Evolutionary conservation across 2,329 filamentous ascomycete species (phyloP), one percentile per base, ranked within the genome.

Genomic region (Sordariomycetes sp.): DNA sequence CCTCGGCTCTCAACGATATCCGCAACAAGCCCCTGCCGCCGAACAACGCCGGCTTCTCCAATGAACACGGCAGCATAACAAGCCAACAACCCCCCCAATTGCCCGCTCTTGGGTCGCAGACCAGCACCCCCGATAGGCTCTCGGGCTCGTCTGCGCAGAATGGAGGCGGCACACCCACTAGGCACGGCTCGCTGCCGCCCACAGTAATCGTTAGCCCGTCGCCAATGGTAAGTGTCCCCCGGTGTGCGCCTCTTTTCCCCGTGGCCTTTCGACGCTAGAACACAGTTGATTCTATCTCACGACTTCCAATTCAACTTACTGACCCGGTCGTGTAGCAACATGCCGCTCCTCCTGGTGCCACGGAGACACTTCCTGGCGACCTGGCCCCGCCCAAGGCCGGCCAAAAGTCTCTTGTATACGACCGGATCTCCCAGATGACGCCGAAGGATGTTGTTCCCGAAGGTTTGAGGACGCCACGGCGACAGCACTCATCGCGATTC

Each of bases 301-400:
- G 53, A 34, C 34, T 56, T 58, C 57, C n/a, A 24, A 50, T 16
- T 57, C 22, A 43, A 20, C n/a, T 10, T 7, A n/a, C 20, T 50
- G 46, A 50, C 46, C 11, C 7, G 20, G 22, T 6, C n/a, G 22
- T 50, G 12, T 55, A 37, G 53, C 64, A 94, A 91, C 94, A 99
- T 75, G 79, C 94, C 52, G 92, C 94, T 55, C 91, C 91, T 61
- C 94, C 94, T 54, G 94, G 94, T 64, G 88, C 92, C 59, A 88
- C 92, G 63, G 94, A 99, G 76, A 97, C 93, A 6, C 97, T 99
- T 93, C 94, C 94, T 57, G 90, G 95, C 68, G 94, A 99, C 70
- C 85, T 99, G 60, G 90, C 91, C 34, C 94, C 94, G 58, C 94
- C 94, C 20, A 96, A 97, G 74, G 87, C 89, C 51, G 90, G 90